These are phyloP conservation scores for Rhododendron henanense DNA, from an alignment of 148 eudicot genomes.

Conservation along the genomic window DNA sequence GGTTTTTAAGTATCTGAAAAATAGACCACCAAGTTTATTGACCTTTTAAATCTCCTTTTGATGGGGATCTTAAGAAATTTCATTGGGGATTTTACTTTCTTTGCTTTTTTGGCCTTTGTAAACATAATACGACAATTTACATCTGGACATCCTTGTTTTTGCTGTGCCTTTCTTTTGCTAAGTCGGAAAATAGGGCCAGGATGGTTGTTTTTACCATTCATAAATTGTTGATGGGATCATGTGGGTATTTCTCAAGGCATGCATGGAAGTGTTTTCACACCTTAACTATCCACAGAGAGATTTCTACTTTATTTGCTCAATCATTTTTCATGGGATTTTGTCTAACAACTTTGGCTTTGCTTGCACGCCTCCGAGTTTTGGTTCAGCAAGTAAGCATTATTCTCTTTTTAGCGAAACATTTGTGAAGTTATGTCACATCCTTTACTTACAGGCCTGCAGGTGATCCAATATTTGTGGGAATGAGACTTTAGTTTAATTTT, in stretches of 20 bases:
- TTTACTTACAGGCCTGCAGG: background rate
- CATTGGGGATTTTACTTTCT: background rate
- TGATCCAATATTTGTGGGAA: background rate
- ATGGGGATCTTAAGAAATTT: background rate
- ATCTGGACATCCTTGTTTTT: background rate
- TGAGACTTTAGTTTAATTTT: background rate
- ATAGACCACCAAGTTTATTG: background rate
- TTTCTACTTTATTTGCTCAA: slow-evolving; percentile 83
- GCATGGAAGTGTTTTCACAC: slow-evolving; percentile 6
- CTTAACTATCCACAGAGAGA: slow-evolving; percentile 68
- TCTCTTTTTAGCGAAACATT: background rate
- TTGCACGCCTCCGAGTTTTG: slow-evolving; percentile 85
- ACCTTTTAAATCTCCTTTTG: background rate
- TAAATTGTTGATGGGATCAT: background rate
- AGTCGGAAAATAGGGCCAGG: background rate
- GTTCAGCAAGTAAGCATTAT: slow-evolving; percentile 77
- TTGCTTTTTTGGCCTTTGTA: background rate
- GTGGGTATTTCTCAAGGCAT: background rate
- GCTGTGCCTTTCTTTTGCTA: background rate
- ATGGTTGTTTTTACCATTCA: background rate
- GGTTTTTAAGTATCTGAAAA: background rate
- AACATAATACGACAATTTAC: background rate
- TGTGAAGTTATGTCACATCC: no score
- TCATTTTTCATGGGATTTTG: slow-evolving; percentile 88
- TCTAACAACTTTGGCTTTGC: slow-evolving; percentile 62